Base-by-base conservation (phyloP, 2,329 filamentous ascomycete species). In the Fusarium sp. region DNA sequence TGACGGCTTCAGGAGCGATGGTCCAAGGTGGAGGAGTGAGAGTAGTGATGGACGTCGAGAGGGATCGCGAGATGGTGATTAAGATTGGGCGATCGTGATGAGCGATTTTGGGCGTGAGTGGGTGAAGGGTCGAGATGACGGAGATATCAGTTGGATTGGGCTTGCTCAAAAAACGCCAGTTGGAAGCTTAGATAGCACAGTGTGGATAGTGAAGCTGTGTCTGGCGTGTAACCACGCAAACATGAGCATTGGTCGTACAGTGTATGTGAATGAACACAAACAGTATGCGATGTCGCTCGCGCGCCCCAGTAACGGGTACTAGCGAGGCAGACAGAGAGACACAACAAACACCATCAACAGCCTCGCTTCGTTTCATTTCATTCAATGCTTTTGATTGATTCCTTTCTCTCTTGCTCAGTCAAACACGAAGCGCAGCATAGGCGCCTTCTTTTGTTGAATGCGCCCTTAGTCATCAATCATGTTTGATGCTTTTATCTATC, bases 91-190 rank as follows among this genome's bases (percentile, higher is more conserved):
- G 29, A 38, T 33, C 13, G 53, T 36, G 18, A 54, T 42, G 36
- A 62, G 49, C 40, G 55, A 46, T 40, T 66, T 54, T 57, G 25
- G 40, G 51, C 38, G 60, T 27, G 60, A 56, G 54, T n/a, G 49
- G 56, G 57, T 49, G 50, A 67, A 68, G 62, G 44, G 42, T 59
- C 31, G 57, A 59, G 68, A 64, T 62, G 57, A 62, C 50, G 56
- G 62, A 57, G 27, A 44, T 59, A 59, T 31, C 44, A 18, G 50
- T 51, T 23, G 42, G n/a, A 18, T 49, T 40, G 33, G 57, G 27
- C 62, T 57, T 62, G 53, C 62, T 67, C 42, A 13, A 68, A 75
- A 74, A 75, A 75, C 64, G 70, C 70, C 73, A 74, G 67, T 51
- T 68, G 60, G 68, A 67, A 75, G 73, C 64, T 69, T 58, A 58